Base-by-base conservation (phyloP, 805 yeast species). In the Myxozyma neglecta region DNA sequence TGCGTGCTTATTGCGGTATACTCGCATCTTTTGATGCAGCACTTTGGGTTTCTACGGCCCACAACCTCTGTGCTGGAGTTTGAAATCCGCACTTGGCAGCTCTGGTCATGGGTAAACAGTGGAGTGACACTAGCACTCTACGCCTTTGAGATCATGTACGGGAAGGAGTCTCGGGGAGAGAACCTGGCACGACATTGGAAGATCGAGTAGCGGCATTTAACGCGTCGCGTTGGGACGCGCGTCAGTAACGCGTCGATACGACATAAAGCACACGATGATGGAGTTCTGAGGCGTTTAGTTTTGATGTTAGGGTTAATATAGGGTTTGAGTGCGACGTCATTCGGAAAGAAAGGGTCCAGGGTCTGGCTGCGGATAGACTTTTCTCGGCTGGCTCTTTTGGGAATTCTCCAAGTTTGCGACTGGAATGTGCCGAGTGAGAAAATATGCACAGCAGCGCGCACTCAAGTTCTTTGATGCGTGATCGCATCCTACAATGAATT, bases 61-160 rank as follows among this genome's bases (percentile, higher is more conserved):
- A 78, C 83, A 14, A 87, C 87, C 60, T 88, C 88, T 84, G 83
- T 3, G 77, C 82, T 72, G 80, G 83, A 83, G n/a, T 40, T 65
- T 14, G 59, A 52, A 53, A 37, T 68, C 36, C 44, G 64, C 32
- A 67, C 97, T n/a, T 88, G 96, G 90, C 91, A 90, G 70, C 89
- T 94, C 72, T 93, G 99, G 98, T 90, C 92, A 70, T 93, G 98
- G 98, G 83, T 89, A 61, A 93, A 93, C 72, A 89, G 93, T 79
- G 85, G 87, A 67, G 81, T 87, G 56, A 88, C 96, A 10, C 76
- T 94, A 59, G 77, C 85, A n/a, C 78, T 94, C 34, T 93, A 93
- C 74, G 85, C 87, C 36, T 79, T 88, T 51, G 99, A 93, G 75
- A 78, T 93, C 62, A 74, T 85, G 20, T 68, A 56, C 52, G 73